phyloP scores from a whole-genome alignment of 768 basidiomycete species.

The Agaricus blazei region DNA sequence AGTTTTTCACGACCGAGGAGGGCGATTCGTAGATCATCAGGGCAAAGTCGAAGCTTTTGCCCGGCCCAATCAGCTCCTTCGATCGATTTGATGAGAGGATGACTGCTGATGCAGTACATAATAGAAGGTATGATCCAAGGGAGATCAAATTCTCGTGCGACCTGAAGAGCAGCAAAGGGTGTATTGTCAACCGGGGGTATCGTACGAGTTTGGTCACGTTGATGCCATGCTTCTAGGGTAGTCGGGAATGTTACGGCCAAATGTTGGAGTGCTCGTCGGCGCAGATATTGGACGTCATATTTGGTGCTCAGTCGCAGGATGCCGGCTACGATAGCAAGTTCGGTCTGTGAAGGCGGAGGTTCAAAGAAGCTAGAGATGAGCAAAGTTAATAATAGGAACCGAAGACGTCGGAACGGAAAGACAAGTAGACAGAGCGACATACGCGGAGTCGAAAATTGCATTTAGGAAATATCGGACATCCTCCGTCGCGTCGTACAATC shows the following conservation, averaged over 20 bases:
- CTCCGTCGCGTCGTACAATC: conserved; percentile 26
- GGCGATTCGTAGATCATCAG: conserved; percentile 23
- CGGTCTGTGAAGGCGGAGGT: conserved; percentile 26
- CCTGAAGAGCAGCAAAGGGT: conserved; percentile 30
- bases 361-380: conserved; percentile 24
- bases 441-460: conserved; percentile 32
- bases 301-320: conserved; percentile 34
- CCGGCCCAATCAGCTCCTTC: conserved; percentile 26
- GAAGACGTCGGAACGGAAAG: not conserved
- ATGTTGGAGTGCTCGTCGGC: conserved; percentile 27
- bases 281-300: conserved; percentile 32
- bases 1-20: conserved; percentile 22
- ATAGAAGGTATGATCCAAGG: conserved; percentile 30
- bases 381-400: not conserved
- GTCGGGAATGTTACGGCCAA: conserved; percentile 31
- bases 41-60: conserved; percentile 18
- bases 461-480: conserved; percentile 30
- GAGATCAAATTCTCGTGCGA: conserved; percentile 29
- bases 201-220: conserved; percentile 27
- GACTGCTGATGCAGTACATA: conserved; percentile 32
- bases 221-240: conserved; percentile 27
- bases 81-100: conserved; percentile 31
- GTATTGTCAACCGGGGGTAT: conserved; percentile 33
- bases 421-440: conserved; percentile 3
- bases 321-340: conserved; percentile 24